Base-by-base conservation (phyloP, 495 filamentous ascomycete species). In the Symbiotaphrina buchneri region DNA sequence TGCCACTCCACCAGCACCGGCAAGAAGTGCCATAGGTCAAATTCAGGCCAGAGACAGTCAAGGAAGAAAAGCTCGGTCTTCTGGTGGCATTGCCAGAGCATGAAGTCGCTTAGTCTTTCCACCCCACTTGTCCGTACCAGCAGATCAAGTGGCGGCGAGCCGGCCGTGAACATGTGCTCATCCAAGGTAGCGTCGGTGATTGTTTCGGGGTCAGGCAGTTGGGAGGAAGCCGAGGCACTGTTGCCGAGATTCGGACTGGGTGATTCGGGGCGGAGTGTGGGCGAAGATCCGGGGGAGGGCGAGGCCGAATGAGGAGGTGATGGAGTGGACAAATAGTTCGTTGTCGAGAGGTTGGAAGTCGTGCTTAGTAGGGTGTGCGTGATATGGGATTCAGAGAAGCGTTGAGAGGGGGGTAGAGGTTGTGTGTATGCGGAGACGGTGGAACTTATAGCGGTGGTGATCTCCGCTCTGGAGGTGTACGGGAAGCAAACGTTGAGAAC, bases 61-160 rank as follows among this genome's bases (percentile, higher is more conserved):
- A 93, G 47, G 52, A 95, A 97, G 23, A 80, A 78, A 33, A 95
- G 74, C 32, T 92, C 74, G 0, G 87, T 95, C 26, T 85, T 59
- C 42, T 90, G 62, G 41, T 95, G 83, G 42, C 77, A 84, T 51
- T 97, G 87, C 87, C 87, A 97, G 31, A 97, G 69, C 83, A 97
- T 83, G 44, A 95, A 97, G 44, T 97, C 87, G 42, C 80, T 91
- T 35, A 97, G 52, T 14, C 87, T 63, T 43, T 83, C 74, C 7
- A 97, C 87, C 18, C 81, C 87, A 30, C 79, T 90, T 0, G 87
- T 97, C 17, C 87, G 64, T 13, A 97, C 59, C 17, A 95, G 65
- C 0, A 97, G 58, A 40, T 97, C 87, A 14, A 95, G 55, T 1
- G 90, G 87, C 2, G 90, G 90, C 32, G 66, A 69, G 20, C 65